phyloP scores from a whole-genome alignment of 768 basidiomycete species.

The Omphalotus guepiniiformis region DNA sequence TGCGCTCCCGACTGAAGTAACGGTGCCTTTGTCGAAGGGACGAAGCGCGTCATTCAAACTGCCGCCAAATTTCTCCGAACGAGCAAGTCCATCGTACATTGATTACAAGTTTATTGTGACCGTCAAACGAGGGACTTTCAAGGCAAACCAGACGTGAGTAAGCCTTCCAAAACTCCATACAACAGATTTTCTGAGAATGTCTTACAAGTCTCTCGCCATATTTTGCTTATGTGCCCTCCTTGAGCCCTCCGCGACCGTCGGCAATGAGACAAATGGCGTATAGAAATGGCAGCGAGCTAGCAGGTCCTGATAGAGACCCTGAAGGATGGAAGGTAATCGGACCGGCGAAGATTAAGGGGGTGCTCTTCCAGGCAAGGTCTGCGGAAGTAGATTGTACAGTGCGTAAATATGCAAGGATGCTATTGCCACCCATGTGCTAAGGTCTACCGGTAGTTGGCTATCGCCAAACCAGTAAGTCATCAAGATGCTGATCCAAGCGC shows the following conservation, averaged over 20 bases:
- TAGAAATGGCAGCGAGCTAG: constrained; percentile 1
- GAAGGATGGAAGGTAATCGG: constrained; percentile 9
- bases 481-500: background rate
- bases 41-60: constrained; percentile 34
- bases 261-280: constrained; percentile 7
- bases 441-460: constrained; percentile 33
- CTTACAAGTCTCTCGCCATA: constrained; percentile 5
- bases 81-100: constrained; percentile 50
- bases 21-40: constrained; percentile 31
- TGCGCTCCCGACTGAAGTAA: constrained; percentile 39
- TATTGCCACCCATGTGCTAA: background rate
- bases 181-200: too few relatives aligned
- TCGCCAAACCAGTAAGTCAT: constrained; percentile 44
- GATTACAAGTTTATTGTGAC: constrained; percentile 52
- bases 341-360: constrained; percentile 6
- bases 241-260: background rate
- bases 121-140: constrained; percentile 43
- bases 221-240: constrained; percentile 8
- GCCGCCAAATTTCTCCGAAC: constrained; percentile 53
- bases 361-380: constrained; percentile 5
- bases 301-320: constrained; percentile 8
- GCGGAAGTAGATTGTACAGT: constrained; percentile 4
- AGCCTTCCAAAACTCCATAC: constrained; percentile 10
- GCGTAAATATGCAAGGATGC: background rate
- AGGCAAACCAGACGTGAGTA: constrained; percentile 44